phyloP scores from a whole-genome alignment of 106 monocot species.

The Allium fistulosum region DNA sequence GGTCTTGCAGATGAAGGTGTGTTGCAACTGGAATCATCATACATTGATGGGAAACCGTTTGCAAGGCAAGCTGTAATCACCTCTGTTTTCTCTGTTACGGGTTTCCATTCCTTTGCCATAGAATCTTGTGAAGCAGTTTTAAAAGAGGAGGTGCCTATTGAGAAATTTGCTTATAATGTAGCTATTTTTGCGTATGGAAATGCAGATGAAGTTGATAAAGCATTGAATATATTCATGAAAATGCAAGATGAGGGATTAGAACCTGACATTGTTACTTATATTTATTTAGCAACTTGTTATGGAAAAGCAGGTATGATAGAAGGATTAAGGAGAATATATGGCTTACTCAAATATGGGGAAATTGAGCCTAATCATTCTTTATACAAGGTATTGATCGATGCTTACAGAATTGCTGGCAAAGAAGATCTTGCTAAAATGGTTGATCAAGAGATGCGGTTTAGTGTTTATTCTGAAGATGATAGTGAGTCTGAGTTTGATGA shows the following conservation, averaged over 20 bases:
- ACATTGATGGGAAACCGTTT: slow-evolving; percentile 44
- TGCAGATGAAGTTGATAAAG: slow-evolving; percentile 45
- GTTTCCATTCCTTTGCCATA: slow-evolving; percentile 41
- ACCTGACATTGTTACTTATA: slow-evolving; percentile 60
- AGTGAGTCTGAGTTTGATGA: slow-evolving; percentile 9
- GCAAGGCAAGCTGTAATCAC: slow-evolving; percentile 44
- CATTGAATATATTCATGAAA: slow-evolving; percentile 57
- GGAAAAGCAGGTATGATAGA: slow-evolving; percentile 64
- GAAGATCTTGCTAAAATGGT: slow-evolving; percentile 56
- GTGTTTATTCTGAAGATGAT: slow-evolving; percentile 10
- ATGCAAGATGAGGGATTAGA: slow-evolving; percentile 67
- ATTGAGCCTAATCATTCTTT: slow-evolving; percentile 49
- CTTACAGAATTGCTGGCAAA: slow-evolving; percentile 39
- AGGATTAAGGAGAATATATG: slow-evolving; percentile 61
- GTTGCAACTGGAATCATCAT: slow-evolving; percentile 46
- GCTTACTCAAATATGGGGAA: slow-evolving; percentile 44
- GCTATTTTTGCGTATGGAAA: slow-evolving; percentile 60
- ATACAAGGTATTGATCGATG: slow-evolving; percentile 36
- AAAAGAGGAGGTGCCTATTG: slow-evolving; percentile 20
- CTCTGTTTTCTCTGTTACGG: slow-evolving; percentile 46
- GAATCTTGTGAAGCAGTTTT: slow-evolving; percentile 42
- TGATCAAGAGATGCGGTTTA: slow-evolving; percentile 71
- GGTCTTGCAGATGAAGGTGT: slow-evolving; percentile 42
- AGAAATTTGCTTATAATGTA: slow-evolving; percentile 49
- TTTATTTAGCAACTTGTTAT: slow-evolving; percentile 59